Evolutionary conservation across 225 moss, liverwort and hornwort species (phyloP).

Genomic region (Polytrichum commune): DNA sequence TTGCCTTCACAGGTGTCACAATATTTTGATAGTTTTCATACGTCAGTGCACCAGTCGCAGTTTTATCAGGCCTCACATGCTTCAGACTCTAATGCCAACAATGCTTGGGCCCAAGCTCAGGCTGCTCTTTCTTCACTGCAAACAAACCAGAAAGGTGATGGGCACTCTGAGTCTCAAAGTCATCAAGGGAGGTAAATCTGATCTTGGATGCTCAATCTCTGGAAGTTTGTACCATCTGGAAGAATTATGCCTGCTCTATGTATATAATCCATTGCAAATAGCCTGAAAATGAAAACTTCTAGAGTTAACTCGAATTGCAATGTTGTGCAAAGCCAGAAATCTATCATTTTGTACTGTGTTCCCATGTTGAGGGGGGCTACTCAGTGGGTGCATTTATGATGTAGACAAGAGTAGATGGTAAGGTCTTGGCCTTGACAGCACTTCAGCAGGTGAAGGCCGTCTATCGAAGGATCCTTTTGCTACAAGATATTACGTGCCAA

Average conservation of each 20-base stretch:
- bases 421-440: too few relatives aligned
- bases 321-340: too few relatives aligned
- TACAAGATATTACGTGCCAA: neutral
- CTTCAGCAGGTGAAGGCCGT: neutral
- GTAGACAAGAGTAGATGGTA: neutral
- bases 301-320: too few relatives aligned
- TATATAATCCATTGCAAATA: neutral
- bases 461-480: neutral
- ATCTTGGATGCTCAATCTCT: slow-evolving; percentile 1
- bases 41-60: slow-evolving; percentile 32
- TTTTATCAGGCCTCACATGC: slow-evolving; percentile 33
- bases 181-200: slow-evolving; percentile 40
- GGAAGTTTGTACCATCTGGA: slow-evolving; percentile 5
- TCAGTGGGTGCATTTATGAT: neutral
- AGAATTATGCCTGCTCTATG: slow-evolving; percentile 6
- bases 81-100: slow-evolving; percentile 30
- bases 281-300: too few relatives aligned
- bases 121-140: slow-evolving; percentile 56
- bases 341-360: neutral
- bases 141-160: slow-evolving; percentile 31
- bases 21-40: slow-evolving; percentile 17
- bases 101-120: slow-evolving; percentile 62
- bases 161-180: slow-evolving; percentile 13
- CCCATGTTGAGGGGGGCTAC: neutral
- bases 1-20: slow-evolving; percentile 7